Conservation (phyloP, 2,329 filamentous ascomycete genomes). For the Macrophomina pseudophaseolina region DNA sequence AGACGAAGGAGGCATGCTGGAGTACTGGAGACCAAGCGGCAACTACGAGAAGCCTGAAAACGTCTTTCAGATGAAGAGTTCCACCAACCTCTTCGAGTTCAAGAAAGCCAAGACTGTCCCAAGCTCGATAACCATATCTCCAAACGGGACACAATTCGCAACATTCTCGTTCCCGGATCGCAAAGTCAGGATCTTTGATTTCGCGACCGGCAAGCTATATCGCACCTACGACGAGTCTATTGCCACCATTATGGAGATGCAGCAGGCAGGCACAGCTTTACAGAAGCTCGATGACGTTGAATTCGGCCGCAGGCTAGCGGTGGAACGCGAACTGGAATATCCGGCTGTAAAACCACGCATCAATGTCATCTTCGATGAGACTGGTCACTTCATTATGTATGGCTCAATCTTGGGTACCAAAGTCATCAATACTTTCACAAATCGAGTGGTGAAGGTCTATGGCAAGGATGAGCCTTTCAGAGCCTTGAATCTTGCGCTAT, state of each 20-base stretch:
- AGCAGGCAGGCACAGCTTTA: slow-evolving; percentile 84
- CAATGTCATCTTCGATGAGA: slow-evolving; percentile 95
- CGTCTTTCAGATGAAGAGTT: slow-evolving; percentile 92
- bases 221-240: slow-evolving; percentile 96
- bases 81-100: slow-evolving; percentile 94
- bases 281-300: slow-evolving; percentile 88
- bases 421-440: slow-evolving; percentile 94
- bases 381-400: slow-evolving; percentile 91
- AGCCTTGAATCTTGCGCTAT: slow-evolving; percentile 80
- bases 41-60: slow-evolving; percentile 88
- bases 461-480: slow-evolving; percentile 89
- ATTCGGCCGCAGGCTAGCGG: slow-evolving; percentile 84
- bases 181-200: slow-evolving; percentile 92
- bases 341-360: slow-evolving; percentile 69
- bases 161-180: slow-evolving; percentile 92
- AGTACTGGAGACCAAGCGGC: slow-evolving; percentile 88
- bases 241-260: slow-evolving; percentile 87
- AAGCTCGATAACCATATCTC: slow-evolving; percentile 81
- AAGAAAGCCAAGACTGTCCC: slow-evolving; percentile 90
- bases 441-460: slow-evolving; percentile 87
- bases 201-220: slow-evolving; percentile 83
- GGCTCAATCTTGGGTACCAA: slow-evolving; percentile 92
- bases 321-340: slow-evolving; percentile 84
- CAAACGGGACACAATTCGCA: slow-evolving; percentile 82
- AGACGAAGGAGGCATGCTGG: slow-evolving; percentile 90